Evolutionary conservation across 257 asterid genomes (phyloP).

Genomic region (Coffea canephora): DNA sequence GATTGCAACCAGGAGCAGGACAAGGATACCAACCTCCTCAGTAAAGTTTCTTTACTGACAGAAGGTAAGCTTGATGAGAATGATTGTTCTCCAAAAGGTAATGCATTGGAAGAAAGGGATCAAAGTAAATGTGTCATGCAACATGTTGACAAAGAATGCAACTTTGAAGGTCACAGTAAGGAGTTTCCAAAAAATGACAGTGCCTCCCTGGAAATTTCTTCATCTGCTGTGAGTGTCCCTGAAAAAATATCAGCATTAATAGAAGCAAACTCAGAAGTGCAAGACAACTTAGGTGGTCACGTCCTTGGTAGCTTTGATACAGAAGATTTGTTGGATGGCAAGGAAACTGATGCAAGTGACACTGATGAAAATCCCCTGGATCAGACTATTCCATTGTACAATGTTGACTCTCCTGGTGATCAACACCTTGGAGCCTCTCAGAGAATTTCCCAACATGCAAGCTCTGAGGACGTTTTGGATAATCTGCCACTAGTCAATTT

Average conservation of each 20-base stretch:
- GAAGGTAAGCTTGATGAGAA: conserved; percentile 29
- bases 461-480: conserved; percentile 41
- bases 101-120: conserved; percentile 17
- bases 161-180: conserved; percentile 22
- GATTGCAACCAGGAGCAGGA: conserved; percentile 21
- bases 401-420: conserved; percentile 36
- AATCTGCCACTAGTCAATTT: conserved; percentile 28
- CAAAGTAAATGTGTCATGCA: conserved; percentile 11
- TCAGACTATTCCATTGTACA: conserved; percentile 31
- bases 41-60: conserved; percentile 13
- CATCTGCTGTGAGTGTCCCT: conserved; percentile 23
- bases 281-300: conserved; percentile 19
- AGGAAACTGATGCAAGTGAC: conserved; percentile 16
- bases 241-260: conserved; percentile 18
- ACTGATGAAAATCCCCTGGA: conserved; percentile 30
- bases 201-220: conserved; percentile 16
- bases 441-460: conserved; percentile 19
- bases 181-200: conserved; percentile 22
- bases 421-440: conserved; percentile 32
- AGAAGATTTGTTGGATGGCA: conserved; percentile 14
- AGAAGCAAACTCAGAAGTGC: conserved; percentile 16
- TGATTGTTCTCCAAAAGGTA: conserved; percentile 15
- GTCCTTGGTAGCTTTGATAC: conserved; percentile 11
- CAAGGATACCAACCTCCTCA: conserved; percentile 16
- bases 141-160: conserved; percentile 21